Percentiles rank a stretch among this genome's conserved stretches.
Evolutionary conservation across 2,329 filamentous ascomycete species (phyloP).

Genomic region (Didymosphaeria variabile): DNA sequence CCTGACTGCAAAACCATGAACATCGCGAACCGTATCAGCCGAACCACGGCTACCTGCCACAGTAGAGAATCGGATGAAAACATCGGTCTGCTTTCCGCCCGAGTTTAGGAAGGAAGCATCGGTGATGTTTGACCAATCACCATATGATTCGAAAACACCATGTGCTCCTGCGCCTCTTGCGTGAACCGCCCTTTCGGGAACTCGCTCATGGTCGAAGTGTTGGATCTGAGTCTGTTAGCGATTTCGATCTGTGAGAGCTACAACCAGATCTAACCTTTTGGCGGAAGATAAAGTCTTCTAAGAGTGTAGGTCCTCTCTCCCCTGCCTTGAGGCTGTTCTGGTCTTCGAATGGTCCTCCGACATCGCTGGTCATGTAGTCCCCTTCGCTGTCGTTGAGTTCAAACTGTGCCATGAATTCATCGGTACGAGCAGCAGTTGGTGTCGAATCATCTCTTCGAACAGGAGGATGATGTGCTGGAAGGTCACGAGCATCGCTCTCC

Average conservation of each 20-base stretch:
- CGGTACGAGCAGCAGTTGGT: slow-evolving; percentile 29
- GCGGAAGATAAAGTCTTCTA: slow-evolving; percentile 77
- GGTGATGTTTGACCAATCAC: slow-evolving; percentile 72
- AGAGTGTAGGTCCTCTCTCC: slow-evolving; percentile 70
- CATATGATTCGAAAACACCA: slow-evolving; percentile 74
- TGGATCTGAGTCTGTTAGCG: slow-evolving; percentile 11
- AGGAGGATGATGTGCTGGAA: slow-evolving; percentile 40
- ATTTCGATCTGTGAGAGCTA: background rate
- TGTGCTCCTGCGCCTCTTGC: slow-evolving; percentile 74
- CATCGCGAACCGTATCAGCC: slow-evolving; percentile 74
- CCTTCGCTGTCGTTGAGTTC: slow-evolving; percentile 47
- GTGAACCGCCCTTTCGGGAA: slow-evolving; percentile 68
- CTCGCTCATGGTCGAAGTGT: slow-evolving; percentile 65
- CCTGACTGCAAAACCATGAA: slow-evolving; percentile 74
- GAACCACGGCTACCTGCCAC: slow-evolving; percentile 75
- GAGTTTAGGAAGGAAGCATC: slow-evolving; percentile 69
- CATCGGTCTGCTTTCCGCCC: slow-evolving; percentile 68
- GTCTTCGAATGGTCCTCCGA: slow-evolving; percentile 73
- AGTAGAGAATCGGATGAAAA: slow-evolving; percentile 78
- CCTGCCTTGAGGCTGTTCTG: slow-evolving; percentile 74
- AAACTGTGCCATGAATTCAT: slow-evolving; percentile 48
- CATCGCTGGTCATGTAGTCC: slow-evolving; percentile 66
- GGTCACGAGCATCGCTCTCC: slow-evolving; percentile 39
- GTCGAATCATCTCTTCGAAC: slow-evolving; percentile 38
- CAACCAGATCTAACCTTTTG: slow-evolving; percentile 61